Conservation (phyloP, 176 grass and related monocot species). For the Rhipidocladum racemiflorum region DNA sequence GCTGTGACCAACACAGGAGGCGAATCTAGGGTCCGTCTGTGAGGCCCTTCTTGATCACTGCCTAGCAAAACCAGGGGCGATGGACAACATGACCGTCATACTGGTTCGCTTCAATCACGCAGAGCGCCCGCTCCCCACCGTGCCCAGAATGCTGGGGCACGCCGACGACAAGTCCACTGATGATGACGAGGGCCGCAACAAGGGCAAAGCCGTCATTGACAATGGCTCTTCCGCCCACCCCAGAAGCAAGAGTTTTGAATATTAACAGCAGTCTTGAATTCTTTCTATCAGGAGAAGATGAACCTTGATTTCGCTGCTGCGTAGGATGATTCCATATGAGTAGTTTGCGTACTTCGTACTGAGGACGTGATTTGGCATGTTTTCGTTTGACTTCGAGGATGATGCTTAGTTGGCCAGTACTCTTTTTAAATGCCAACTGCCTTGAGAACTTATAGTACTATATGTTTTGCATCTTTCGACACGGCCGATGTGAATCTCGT, state of each 20-base stretch:
- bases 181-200: not conserved
- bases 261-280: not conserved
- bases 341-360: not conserved
- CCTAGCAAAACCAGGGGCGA: not conserved
- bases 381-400: not conserved
- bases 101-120: constrained; percentile 37
- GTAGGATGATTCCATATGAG: constrained; percentile 5
- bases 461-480: not conserved
- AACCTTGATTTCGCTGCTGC: constrained; percentile 23
- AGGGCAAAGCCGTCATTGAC: not conserved
- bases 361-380: constrained; percentile 8
- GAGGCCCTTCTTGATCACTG: constrained; percentile 27
- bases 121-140: not conserved
- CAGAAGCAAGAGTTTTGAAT: constrained; percentile 11
- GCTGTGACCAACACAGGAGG: constrained; percentile 26
- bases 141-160: not conserved
- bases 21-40: not conserved
- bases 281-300: constrained; percentile 6
- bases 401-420: not conserved
- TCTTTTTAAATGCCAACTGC: not conserved
- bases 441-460: not conserved
- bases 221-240: not conserved
- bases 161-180: not conserved
- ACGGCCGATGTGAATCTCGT: not conserved
- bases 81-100: constrained; percentile 46